These are phyloP conservation scores for Bromus sterilis DNA, from an alignment of 176 grass and related monocot genomes.

Conservation along the genomic window DNA sequence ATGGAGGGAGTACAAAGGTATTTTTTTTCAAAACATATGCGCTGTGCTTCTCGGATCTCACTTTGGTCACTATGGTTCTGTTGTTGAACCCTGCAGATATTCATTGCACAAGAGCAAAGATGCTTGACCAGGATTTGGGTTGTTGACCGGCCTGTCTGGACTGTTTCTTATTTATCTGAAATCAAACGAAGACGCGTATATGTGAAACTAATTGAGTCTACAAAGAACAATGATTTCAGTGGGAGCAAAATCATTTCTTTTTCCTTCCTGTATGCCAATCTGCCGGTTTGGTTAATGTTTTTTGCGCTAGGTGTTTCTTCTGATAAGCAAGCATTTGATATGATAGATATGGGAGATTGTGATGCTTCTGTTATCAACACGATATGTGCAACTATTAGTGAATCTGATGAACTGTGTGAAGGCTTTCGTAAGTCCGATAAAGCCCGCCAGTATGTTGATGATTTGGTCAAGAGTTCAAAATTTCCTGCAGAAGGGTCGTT, in stretches of 20 bases:
- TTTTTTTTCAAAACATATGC: neutral
- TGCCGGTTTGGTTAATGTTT: constrained; percentile 94
- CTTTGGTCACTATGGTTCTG: constrained; percentile 23
- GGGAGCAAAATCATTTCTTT: constrained; percentile 55
- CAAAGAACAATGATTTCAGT: constrained; percentile 63
- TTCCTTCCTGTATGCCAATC: constrained; percentile 65
- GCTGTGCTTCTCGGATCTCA: constrained; percentile 11
- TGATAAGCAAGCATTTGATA: constrained; percentile 78
- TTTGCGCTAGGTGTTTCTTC: constrained; percentile 80
- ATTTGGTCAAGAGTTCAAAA: constrained; percentile 54
- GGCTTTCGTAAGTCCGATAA: constrained; percentile 54
- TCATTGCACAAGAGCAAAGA: constrained; percentile 90
- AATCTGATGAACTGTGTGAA: constrained; percentile 61
- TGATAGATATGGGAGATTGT: constrained; percentile 74
- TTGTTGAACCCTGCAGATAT: constrained; percentile 49
- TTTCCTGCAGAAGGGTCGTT: constrained; percentile 78
- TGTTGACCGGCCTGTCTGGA: constrained; percentile 51
- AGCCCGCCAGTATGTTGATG: constrained; percentile 62
- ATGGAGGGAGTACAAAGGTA: neutral
- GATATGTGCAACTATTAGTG: constrained; percentile 70
- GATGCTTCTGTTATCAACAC: constrained; percentile 64
- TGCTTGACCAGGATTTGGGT: constrained; percentile 82
- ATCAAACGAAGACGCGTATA: constrained; percentile 58
- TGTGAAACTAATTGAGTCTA: constrained; percentile 63
- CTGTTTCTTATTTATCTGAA: constrained; percentile 58